These are phyloP conservation scores for Inonotus hispidus DNA, from an alignment of 1,284 basidiomycete genomes.

Conservation along the genomic window DNA sequence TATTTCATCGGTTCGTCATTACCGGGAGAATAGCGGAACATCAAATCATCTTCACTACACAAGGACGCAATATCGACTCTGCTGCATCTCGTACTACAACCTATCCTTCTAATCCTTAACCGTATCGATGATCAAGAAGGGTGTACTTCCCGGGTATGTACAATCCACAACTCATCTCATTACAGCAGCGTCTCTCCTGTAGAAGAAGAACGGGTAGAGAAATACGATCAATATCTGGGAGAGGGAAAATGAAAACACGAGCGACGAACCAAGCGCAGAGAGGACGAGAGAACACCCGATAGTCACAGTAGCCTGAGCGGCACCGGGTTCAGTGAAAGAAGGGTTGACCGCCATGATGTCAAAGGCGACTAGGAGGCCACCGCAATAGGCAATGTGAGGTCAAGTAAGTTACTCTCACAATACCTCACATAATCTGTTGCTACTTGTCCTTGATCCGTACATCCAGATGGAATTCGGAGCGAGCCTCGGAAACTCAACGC, in stretches of 20 bases:
- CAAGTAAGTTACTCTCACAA: too few species aligned
- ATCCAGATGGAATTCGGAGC: too few species aligned
- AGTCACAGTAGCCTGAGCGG: conserved; percentile 84
- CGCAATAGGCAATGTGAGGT: too few species aligned
- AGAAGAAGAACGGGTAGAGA: background rate
- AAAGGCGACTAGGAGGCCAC: conserved; percentile 85
- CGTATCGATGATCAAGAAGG: background rate
- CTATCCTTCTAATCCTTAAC: too few species aligned
- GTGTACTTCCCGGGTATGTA: background rate
- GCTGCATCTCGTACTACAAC: background rate
- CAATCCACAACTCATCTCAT: background rate
- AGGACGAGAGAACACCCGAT: conserved; percentile 92
- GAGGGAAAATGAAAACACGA: background rate
- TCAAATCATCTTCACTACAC: too few species aligned
- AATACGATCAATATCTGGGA: background rate
- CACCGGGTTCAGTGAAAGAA: conserved; percentile 67
- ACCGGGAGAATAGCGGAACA: too few species aligned
- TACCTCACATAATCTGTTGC: too few species aligned
- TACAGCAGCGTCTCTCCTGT: conserved; percentile 25
- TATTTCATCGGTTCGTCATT: too few species aligned
- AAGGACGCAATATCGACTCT: background rate
- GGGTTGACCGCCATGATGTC: conserved; percentile 99
- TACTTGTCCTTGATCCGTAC: too few species aligned
- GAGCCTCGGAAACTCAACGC: too few species aligned
- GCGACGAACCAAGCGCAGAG: conserved; percentile 73